phyloP scores from a whole-genome alignment of 495 filamentous ascomycete genomes.

The Hypomontagnella submonticulosa region DNA sequence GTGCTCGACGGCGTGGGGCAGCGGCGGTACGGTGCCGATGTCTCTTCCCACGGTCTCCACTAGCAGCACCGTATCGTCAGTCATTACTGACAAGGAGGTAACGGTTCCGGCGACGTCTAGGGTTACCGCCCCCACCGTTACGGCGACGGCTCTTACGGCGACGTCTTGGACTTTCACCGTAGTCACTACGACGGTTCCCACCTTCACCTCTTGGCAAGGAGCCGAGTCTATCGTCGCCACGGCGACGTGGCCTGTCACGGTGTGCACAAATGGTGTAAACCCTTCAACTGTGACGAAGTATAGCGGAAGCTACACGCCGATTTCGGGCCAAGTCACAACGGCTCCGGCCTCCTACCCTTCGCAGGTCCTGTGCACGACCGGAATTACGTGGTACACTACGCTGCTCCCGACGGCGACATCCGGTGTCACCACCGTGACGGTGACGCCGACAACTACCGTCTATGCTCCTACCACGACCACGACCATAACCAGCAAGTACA shows the following conservation, averaged over 20 bases:
- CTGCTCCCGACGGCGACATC: constrained; percentile 35
- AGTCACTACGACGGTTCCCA: constrained; percentile 14
- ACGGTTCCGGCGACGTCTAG: constrained; percentile 19
- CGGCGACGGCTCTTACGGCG: constrained; percentile 17
- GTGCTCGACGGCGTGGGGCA: constrained; percentile 29
- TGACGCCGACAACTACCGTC: constrained; percentile 34
- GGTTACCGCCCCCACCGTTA: constrained; percentile 18
- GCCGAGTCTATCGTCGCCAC: constrained; percentile 33
- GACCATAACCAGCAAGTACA: constrained; percentile 2
- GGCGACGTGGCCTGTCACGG: constrained; percentile 27
- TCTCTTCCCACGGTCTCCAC: constrained; percentile 28
- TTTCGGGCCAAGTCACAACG: constrained; percentile 36
- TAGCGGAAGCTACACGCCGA: constrained; percentile 39
- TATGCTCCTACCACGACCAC: constrained; percentile 21
- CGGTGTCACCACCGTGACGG: constrained; percentile 30
- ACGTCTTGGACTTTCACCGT: neutral
- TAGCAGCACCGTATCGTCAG: constrained; percentile 18
- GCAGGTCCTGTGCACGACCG: constrained; percentile 32
- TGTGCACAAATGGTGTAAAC: constrained; percentile 32
- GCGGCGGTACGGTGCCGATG: constrained; percentile 19
- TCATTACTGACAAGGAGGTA: constrained; percentile 18
- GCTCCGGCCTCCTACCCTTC: constrained; percentile 36
- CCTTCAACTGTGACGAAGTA: constrained; percentile 43
- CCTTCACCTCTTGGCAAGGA: constrained; percentile 4
- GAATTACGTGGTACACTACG: constrained; percentile 17